Conservation (phyloP, 1,139 yeast genomes). For the Yamadazyma dendronema region DNA sequence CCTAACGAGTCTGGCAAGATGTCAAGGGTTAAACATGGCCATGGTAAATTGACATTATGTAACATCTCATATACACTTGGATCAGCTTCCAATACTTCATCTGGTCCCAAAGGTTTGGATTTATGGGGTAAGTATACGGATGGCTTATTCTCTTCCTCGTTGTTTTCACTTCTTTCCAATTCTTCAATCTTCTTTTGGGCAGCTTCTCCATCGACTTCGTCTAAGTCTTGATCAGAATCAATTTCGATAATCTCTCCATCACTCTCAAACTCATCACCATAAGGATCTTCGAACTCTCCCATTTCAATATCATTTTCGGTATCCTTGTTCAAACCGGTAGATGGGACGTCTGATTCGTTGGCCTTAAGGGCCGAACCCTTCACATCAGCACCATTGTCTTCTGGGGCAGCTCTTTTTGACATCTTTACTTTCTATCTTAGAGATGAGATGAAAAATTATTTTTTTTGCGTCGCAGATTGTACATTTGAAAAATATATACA, state of each 20-base stretch:
- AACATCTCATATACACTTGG: slow-evolving; percentile 95
- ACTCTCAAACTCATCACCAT: slow-evolving; percentile 92
- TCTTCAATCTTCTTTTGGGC: slow-evolving; percentile 23
- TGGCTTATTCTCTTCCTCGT: slow-evolving; percentile 27
- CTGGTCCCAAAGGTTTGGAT: slow-evolving; percentile 89
- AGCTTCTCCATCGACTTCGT: slow-evolving; percentile 34
- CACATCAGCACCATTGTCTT: slow-evolving; percentile 26
- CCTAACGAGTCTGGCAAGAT: slow-evolving; percentile 85
- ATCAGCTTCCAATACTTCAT: slow-evolving; percentile 95
- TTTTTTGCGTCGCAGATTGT: background rate
- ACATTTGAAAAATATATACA: slow-evolving; percentile 4
- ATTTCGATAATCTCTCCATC: slow-evolving; percentile 86
- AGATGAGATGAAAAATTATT: slow-evolving; percentile 3
- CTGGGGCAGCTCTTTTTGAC: slow-evolving; percentile 61
- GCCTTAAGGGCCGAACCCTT: slow-evolving; percentile 4
- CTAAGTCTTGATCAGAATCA: slow-evolving; percentile 63
- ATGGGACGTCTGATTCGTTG: slow-evolving; percentile 8
- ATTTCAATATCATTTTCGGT: slow-evolving; percentile 53
- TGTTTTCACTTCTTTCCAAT: slow-evolving; percentile 32
- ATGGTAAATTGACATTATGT: slow-evolving; percentile 88
- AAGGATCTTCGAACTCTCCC: slow-evolving; percentile 94
- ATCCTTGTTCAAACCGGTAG: slow-evolving; percentile 2
- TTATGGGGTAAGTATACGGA: slow-evolving; percentile 79
- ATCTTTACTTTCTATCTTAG: slow-evolving; percentile 23
- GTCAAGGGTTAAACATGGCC: slow-evolving; percentile 96